Evolutionary conservation across 257 asterid genomes (phyloP).

Genomic region (Jaltomata sinuosa): DNA sequence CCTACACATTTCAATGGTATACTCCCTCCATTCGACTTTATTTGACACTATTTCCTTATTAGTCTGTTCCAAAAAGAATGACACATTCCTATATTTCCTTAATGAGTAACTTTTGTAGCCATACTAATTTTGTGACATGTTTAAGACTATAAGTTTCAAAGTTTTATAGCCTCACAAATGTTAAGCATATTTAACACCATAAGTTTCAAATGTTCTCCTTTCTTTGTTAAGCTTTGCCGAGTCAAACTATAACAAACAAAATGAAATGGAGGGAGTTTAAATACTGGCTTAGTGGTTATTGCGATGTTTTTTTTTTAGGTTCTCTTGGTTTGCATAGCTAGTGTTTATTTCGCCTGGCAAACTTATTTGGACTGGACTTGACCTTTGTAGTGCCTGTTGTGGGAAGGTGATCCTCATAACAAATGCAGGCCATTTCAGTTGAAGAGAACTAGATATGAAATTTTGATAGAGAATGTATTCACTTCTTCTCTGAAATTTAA

Average conservation of each 20-base stretch:
- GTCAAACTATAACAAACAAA: background rate
- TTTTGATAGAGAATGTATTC: background rate
- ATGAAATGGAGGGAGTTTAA: background rate
- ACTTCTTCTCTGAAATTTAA: background rate
- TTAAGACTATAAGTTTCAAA: background rate
- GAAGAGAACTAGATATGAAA: background rate
- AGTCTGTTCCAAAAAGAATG: background rate
- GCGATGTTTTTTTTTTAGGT: background rate
- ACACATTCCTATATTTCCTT: background rate
- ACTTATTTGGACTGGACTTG: background rate
- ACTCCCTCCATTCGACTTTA: background rate
- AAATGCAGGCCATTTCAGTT: background rate
- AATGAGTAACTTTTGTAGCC: background rate
- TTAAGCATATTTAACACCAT: background rate
- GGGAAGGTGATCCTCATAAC: background rate
- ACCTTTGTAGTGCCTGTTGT: background rate
- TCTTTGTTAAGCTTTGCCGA: background rate
- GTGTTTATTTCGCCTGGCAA: background rate
- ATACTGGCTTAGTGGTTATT: background rate
- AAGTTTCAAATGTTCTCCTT: background rate
- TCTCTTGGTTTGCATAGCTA: background rate
- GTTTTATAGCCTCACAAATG: background rate
- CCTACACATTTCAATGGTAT: constrained; percentile 54
- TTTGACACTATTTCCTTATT: background rate
- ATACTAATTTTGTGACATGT: background rate